Base-by-base conservation (phyloP, 805 yeast genomes). In the Candida vartiovaarae region DNA sequence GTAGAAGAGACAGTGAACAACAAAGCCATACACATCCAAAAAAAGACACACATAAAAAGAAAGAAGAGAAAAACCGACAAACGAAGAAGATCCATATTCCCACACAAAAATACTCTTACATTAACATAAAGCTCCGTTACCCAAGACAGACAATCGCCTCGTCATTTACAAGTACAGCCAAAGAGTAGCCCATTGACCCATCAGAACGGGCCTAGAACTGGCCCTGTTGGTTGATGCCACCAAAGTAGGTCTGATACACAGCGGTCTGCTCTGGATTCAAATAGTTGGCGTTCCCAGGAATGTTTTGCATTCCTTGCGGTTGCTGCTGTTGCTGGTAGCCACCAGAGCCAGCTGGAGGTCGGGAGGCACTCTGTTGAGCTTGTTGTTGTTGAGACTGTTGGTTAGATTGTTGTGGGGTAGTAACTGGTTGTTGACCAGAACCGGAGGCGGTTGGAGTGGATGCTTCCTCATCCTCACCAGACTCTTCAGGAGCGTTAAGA, bases 401-500 rank as follows among this genome's bases (percentile, higher is more conserved):
- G 4, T 11, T 48, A 49, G 11, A 43, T 47, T 32, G 36, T 23
- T 35, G 44, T 36, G 49, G 41, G 30, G 39, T 36, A 27, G 41
- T 7, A 7, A 9, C 36, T 10, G 28, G 56, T 30, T 47, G 66
- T 33, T 49, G 60, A 27, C 52, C 63, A 24, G 38, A 53, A 8
- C 61, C 57, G 39, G 62, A 61, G 41, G 50, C 63, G 47, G 70
- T 59, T 50, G 70, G 67, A 52, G 61, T 51, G 24, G 61, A 55
- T 49, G 60, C 65, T 57, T 56, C 66, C 31, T 61, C 67, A 11
- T 71, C 79, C 15, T 62, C 66, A 38, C 72, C 83, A 39, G 77
- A 77, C 43, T 78, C 84, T 39, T 81, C 88, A n/a, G 96, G 96
- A 7, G 98, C 98, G 64, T 91, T 89, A 60, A 91, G 72, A 64